A percentile compares a stretch with the other conserved stretches of the same genome.
These are phyloP conservation scores for Pseudotsuga menziesii DNA, from an alignment of 75 land plant species.

Conservation along the genomic window DNA sequence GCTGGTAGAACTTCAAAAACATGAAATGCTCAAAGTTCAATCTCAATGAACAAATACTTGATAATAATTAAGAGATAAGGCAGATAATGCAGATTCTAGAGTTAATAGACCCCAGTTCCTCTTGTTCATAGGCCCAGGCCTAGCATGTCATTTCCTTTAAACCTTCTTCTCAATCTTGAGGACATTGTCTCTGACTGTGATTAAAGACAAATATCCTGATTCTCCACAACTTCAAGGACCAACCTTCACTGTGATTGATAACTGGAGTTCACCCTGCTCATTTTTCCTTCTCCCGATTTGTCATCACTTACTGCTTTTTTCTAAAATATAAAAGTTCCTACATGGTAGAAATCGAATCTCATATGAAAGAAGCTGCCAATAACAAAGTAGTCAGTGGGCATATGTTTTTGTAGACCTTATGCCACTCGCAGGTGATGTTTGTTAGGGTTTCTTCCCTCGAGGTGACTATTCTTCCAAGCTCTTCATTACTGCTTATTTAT, in stretches of 20 bases:
- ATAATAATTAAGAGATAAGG: slow-evolving; percentile 34
- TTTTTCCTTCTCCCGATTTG: neutral
- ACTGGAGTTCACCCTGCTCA: neutral
- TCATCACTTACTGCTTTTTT: neutral
- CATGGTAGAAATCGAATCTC: neutral
- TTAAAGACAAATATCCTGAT: slow-evolving; percentile 19
- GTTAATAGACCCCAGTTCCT: slow-evolving; percentile 62
- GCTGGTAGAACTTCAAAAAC: too few relatives aligned
- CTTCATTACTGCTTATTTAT: too few relatives aligned
- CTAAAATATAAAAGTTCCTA: neutral
- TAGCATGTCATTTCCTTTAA: slow-evolving; percentile 50
- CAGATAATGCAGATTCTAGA: slow-evolving; percentile 62
- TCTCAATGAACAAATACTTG: too few relatives aligned
- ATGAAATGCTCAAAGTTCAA: too few relatives aligned
- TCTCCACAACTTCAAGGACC: slow-evolving; percentile 16
- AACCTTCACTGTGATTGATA: neutral
- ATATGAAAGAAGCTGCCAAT: neutral
- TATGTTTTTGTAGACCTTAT: too few relatives aligned
- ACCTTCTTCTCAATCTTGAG: slow-evolving; percentile 51
- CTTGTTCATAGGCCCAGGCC: slow-evolving; percentile 61
- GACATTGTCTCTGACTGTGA: slow-evolving; percentile 73
- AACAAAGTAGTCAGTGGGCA: too few relatives aligned
- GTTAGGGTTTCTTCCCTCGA: too few relatives aligned
- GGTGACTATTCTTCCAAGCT: too few relatives aligned
- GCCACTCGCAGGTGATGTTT: too few relatives aligned